Percentiles rank a stretch among this genome's conserved stretches.
Conservation (phyloP, 371 early-diverging fungal genomes). For the Mortierella sp. region DNA sequence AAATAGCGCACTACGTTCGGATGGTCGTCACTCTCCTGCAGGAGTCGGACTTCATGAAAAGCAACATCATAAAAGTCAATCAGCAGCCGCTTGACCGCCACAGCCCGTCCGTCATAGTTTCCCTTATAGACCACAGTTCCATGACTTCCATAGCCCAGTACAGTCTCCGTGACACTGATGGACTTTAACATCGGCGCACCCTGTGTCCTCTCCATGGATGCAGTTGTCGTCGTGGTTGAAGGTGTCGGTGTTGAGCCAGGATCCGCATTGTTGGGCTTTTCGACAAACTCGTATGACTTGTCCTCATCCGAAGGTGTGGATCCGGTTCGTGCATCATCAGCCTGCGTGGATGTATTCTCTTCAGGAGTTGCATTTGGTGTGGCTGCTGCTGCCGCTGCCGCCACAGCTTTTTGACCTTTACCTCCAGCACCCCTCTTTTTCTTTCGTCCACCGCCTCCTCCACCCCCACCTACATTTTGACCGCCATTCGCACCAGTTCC, state of each 20-base stretch:
- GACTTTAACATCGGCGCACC: slow-evolving; percentile 46
- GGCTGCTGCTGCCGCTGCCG: slow-evolving; percentile 15
- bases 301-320: neutral
- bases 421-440: slow-evolving; percentile 53
- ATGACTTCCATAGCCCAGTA: slow-evolving; percentile 93
- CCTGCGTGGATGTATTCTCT: neutral
- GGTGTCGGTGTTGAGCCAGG: neutral
- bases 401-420: slow-evolving; percentile 32
- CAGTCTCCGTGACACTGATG: slow-evolving; percentile 59
- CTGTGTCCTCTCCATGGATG: slow-evolving; percentile 3
- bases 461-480: slow-evolving; percentile 14
- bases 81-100: slow-evolving; percentile 95
- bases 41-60: slow-evolving; percentile 89
- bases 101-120: slow-evolving; percentile 87
- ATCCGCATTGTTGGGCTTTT: neutral
- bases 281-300: too few species aligned
- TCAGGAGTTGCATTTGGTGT: neutral
- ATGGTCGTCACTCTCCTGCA: slow-evolving; percentile 95
- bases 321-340: neutral
- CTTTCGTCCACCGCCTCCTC: slow-evolving; percentile 39
- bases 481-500: too few species aligned
- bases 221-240: neutral
- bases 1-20: slow-evolving; percentile 98
- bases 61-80: slow-evolving; percentile 96
- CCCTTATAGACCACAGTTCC: slow-evolving; percentile 98